Evolutionary conservation across 2,329 filamentous ascomycete species (phyloP).

Genomic region (Trichoderma sp.): DNA sequence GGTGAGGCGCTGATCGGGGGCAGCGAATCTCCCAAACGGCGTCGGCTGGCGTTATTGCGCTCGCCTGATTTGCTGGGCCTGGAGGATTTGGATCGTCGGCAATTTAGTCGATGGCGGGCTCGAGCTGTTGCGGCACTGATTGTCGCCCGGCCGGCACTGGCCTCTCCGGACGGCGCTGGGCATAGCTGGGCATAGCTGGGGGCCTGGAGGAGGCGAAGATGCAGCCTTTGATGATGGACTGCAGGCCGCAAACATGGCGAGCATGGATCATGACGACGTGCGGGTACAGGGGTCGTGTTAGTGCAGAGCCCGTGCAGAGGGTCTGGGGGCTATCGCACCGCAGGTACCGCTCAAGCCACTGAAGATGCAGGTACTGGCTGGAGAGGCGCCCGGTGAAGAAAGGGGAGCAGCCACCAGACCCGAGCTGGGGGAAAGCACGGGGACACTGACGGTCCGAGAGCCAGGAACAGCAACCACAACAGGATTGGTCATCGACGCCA

Average conservation of each 20-base stretch:
- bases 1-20: constrained; percentile 8
- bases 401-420: neutral
- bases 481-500: too few relatives aligned
- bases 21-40: constrained; percentile 10
- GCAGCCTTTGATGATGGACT: neutral
- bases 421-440: constrained; percentile 17
- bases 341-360: neutral
- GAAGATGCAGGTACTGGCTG: neutral
- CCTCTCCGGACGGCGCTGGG: neutral
- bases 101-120: constrained; percentile 4
- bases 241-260: neutral
- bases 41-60: constrained; percentile 11
- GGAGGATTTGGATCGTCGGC: constrained; percentile 20
- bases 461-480: neutral
- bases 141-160: neutral
- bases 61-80: constrained; percentile 3
- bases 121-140: constrained; percentile 14
- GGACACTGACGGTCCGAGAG: constrained; percentile 10
- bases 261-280: neutral
- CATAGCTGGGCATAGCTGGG: neutral
- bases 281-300: constrained; percentile 6
- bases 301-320: neutral
- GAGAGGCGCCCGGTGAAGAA: neutral
- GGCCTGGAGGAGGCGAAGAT: neutral
- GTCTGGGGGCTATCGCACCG: neutral